Evolutionary conservation across 257 asterid species (phyloP).

Genomic region (Echites panduratus): DNA sequence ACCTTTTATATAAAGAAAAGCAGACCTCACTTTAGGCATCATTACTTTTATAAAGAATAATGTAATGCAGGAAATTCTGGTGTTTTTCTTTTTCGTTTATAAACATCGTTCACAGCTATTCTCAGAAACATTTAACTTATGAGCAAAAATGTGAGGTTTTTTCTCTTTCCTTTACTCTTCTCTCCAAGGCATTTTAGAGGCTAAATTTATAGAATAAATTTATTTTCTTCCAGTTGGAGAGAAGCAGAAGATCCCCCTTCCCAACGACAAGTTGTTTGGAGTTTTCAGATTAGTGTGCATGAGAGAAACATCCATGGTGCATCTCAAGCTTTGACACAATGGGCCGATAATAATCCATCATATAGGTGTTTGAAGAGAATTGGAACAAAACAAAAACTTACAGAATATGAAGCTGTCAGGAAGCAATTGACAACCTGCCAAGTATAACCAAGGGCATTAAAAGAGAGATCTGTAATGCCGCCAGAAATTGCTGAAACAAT

Average conservation of each 20-base stretch:
- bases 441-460: constrained; percentile 74
- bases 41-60: neutral
- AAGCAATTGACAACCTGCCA: constrained; percentile 95
- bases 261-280: neutral
- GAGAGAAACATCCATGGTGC: neutral
- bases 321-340: neutral
- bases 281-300: neutral
- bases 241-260: neutral
- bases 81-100: neutral
- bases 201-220: neutral
- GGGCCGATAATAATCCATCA: neutral
- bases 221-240: neutral
- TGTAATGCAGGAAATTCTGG: neutral
- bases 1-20: neutral
- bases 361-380: neutral
- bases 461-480: constrained; percentile 87
- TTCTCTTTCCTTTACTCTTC: too few species aligned
- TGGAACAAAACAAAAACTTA: constrained; percentile 31
- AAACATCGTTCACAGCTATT: neutral
- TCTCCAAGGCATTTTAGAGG: too few species aligned
- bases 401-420: constrained; percentile 96
- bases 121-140: neutral
- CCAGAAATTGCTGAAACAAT: constrained; percentile 94
- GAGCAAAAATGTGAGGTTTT: neutral
- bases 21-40: neutral